Conservation (phyloP, 495 filamentous ascomycete species). For the Penicillium daleae region DNA sequence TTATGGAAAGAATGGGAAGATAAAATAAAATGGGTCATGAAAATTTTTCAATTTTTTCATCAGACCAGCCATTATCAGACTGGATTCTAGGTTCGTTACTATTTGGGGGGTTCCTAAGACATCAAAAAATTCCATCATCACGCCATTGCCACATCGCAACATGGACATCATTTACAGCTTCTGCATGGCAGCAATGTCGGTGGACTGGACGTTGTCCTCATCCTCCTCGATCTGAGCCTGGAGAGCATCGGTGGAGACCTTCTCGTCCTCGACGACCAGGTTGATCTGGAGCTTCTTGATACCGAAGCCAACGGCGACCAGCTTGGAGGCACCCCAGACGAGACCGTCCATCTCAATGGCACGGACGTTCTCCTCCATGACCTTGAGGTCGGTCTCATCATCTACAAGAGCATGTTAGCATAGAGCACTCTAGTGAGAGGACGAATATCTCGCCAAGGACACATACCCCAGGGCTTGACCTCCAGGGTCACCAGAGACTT, state of each 20-base stretch:
- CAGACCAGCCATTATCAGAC: conserved; percentile 29
- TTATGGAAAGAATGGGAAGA: background rate
- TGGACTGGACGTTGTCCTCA: conserved; percentile 97
- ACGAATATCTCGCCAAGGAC: conserved; percentile 21
- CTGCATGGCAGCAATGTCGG: conserved; percentile 88
- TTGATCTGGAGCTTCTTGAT: conserved; percentile 99
- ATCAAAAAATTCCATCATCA: conserved; percentile 49
- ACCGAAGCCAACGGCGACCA: conserved; percentile 90
- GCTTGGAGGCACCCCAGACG: conserved; percentile 91
- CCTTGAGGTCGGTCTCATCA: conserved; percentile 89
- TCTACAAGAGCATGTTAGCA: conserved; percentile 56
- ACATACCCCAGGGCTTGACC: conserved; percentile 98
- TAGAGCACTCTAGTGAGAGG: background rate
- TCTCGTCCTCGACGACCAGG: conserved; percentile 96
- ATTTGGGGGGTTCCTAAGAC: conserved; percentile 36
- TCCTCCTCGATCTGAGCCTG: conserved; percentile 83
- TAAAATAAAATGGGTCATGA: conserved; percentile 24
- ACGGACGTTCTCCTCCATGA: conserved; percentile 81
- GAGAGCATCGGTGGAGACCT: conserved; percentile 85
- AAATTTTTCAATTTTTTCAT: conserved; percentile 39
- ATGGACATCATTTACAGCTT: conserved; percentile 71
- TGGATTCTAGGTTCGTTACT: conserved; percentile 36
- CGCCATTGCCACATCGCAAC: conserved; percentile 41
- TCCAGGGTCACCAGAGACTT: conserved; percentile 96
- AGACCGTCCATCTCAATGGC: conserved; percentile 91